Base-by-base conservation (phyloP, 768 basidiomycete genomes). In the Rhizopogon sp. region DNA sequence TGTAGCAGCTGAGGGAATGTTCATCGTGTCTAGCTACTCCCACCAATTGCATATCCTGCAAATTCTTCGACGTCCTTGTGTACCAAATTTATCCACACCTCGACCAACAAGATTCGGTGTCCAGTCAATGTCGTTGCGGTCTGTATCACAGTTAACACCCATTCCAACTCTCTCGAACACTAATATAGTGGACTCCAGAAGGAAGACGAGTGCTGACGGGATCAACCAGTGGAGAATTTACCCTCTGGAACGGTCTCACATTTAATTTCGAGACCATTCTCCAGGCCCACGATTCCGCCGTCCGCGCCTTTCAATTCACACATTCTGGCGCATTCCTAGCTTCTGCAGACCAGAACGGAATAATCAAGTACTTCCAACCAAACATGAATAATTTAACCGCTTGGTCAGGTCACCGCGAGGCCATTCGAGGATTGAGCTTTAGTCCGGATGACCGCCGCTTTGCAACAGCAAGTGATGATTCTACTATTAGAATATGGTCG, bases 221-320 rank as follows among this genome's bases (percentile, higher is more conserved):
- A 16, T 95, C 94, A 10, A 93, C 94, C 20, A 93, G 89, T 58
- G 97, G 97, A 44, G 97, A 98, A 73, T 98, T 99, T 72, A 98
- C 96, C 1, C 81, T 98, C 6, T 98, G 97, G 97, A 99, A 99
- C 61, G 96, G 96, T 28, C 79, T 96, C 22, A 98, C 97, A 0
- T 99, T 98, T 84, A 99, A 98, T 74, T 99, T 98, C 66, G 97
- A 99, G 71, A 97, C 96, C 0, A 98, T 99, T 61, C 82, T 98
- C n/a, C 96, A 98, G 73, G 96, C 95, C 1, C 97, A 99, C 71
- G 97, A 99, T 66, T 87, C 88, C 2, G 90, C 93, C 39, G 90
- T 99, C 54, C 93, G 95, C 39, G 81, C 93, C 0, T 82, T 98
- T 68, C 74, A 81, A 14, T 99, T 95, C 72, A 92, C 92, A 0